Base-by-base conservation (phyloP, 306 rosid species). In the Geum urbanum region DNA sequence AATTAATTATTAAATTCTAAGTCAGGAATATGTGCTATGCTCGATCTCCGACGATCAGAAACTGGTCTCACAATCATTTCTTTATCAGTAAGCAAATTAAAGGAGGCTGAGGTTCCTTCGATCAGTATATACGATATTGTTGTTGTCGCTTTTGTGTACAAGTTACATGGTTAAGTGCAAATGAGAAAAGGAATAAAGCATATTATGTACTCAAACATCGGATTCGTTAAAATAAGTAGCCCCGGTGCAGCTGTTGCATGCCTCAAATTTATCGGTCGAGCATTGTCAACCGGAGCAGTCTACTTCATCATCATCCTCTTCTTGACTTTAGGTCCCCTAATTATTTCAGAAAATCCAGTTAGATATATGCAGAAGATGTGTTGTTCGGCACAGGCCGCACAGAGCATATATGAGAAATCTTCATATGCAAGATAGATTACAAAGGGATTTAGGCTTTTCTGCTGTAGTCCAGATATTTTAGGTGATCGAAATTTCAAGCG, bases 141-240 rank as follows among this genome's bases (percentile, higher is more conserved):
- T 52, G 40, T 19, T 5, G 18, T 7, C 19, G 6, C 8, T 49
- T 67, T 67, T 5, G 11, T 52, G 0, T 54, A 40, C 72, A 69
- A 55, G 44, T 69, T 69, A 39, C 45, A 70, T 43, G 73, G 32
- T 55, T 43, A 56, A 22, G 55, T 43, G 74, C 74, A 43, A 55
- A 70, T 70, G 64, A 24, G 44, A 24, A 12, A 69, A 54, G 64
- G 74, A 70, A 70, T 70, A 56, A 56, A 70, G 65, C 65, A 55
- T 32, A 32, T 56, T 27, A 6, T 44, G 66, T 70, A 56, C 65
- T 56, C 66, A 69, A 40, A 70, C 16, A 44, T 70, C 14, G 24
- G 74, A 56, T 56, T 70, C 63, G 20, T 19, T 16, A 14, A 16
- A 55, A 44, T 37, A 60, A 15, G 7, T 60, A 16, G 22, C 1